Conservation (phyloP, 2,329 filamentous ascomycete species). For the Penicillium decumbens region DNA sequence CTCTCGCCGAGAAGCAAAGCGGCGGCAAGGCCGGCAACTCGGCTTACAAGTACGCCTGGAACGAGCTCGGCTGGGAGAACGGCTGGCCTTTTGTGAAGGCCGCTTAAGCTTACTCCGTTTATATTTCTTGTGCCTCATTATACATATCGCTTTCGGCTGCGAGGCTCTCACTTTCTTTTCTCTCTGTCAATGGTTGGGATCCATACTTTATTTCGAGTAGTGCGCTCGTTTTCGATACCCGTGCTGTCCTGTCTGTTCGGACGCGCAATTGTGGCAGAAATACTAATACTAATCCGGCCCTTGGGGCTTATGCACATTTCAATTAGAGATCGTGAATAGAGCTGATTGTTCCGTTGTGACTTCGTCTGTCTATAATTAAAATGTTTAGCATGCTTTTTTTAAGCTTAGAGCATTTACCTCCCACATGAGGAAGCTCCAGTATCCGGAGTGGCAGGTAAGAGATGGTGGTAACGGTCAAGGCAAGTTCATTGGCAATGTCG, state of each 20-base stretch:
- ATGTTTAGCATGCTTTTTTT: background rate
- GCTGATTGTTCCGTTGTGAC: background rate
- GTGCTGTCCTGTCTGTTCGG: conserved; percentile 6
- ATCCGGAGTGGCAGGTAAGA: conserved; percentile 48
- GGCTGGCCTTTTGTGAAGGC: conserved; percentile 43
- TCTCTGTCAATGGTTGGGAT: conserved; percentile 19
- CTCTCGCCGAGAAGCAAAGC: conserved; percentile 46
- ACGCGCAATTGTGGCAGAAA: conserved; percentile 4
- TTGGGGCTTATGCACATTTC: conserved; percentile 5
- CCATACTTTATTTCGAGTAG: conserved; percentile 13
- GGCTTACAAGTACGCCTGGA: conserved; percentile 47
- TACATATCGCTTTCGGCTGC: conserved; percentile 8
- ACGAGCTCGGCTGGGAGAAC: conserved; percentile 40
- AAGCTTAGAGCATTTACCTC: conserved; percentile 26
- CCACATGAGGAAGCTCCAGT: conserved; percentile 47
- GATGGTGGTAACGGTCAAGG: conserved; percentile 46
- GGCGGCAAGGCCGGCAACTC: conserved; percentile 45
- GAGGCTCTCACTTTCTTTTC: conserved; percentile 7
- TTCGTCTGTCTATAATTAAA: background rate
- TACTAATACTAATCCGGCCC: conserved; percentile 8
- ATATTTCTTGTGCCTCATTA: conserved; percentile 4
- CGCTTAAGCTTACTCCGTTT: conserved; percentile 8
- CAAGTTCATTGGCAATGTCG: conserved; percentile 52
- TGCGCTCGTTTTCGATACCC: conserved; percentile 19
- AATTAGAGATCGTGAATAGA: background rate